Evolutionary conservation across 208 protist genomes (phyloP).

Genomic region (Trypanosoma conorhini): DNA sequence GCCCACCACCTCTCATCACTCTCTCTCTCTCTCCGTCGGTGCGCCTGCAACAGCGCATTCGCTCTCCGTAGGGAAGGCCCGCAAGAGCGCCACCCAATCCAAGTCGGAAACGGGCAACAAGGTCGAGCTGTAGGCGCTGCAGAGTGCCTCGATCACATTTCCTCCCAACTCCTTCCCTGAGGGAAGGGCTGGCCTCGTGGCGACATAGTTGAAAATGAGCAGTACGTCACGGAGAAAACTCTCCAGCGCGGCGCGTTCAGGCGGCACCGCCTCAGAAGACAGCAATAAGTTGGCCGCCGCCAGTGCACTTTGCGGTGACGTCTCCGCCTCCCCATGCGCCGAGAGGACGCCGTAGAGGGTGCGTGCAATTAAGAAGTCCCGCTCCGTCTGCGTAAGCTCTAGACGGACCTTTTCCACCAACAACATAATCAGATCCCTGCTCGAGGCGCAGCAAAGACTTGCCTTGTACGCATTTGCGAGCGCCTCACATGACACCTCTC

Average conservation of each 20-base stretch:
- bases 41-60: neutral
- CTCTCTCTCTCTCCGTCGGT: neutral
- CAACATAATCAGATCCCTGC: constrained; percentile 1
- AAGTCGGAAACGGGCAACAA: constrained; percentile 3
- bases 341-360: constrained; percentile 18
- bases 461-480: constrained; percentile 12
- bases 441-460: constrained; percentile 9
- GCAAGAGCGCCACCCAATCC: constrained; percentile 15
- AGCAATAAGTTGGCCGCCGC: neutral
- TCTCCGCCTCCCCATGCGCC: neutral
- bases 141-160: constrained; percentile 4
- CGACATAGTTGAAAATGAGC: neutral
- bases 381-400: neutral
- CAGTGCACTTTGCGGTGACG: neutral
- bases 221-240: constrained; percentile 19
- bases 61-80: neutral
- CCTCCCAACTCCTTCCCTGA: neutral
- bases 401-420: neutral
- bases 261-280: neutral
- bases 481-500: neutral
- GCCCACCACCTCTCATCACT: neutral
- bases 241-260: neutral
- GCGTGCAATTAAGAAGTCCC: constrained; percentile 15
- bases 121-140: constrained; percentile 1
- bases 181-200: neutral